Base-by-base conservation (phyloP, 2,329 filamentous ascomycete genomes). In the Fusarium graminum region DNA sequence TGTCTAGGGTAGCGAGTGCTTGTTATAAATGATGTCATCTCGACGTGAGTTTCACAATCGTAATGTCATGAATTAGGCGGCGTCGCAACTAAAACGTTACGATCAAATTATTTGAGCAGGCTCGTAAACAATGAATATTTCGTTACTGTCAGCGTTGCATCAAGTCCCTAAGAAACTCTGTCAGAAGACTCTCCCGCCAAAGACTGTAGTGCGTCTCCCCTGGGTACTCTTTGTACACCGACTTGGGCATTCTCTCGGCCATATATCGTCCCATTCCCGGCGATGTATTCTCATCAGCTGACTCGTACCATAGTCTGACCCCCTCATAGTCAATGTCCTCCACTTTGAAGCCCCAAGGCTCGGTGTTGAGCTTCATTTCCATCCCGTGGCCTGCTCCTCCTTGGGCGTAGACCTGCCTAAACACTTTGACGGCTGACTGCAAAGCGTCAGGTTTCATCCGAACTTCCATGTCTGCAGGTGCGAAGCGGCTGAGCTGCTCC, bases 231-330 rank as follows among this genome's bases (percentile, higher is more conserved):
- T 34, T 55, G 8, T 50, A 40, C 3, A 41, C 7, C 5, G 52
- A 30, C 34, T 79, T 32, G n/a, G n/a, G 36, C 16, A 61, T 16
- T 8, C 11, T 41, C 7, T 46, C 7, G 3, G 36, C 55, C 36
- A 53, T 60, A 3, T 54, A 60, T 4, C 17, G n/a, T 4, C 49
- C 49, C 17, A 60, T 60, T 14, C 6, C 29, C 16, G 50, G 50
- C 14, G 46, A 2, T 3, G 55, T 52, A 12, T 60, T 60, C n/a
- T 34, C 57, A 6, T 60, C 55, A 12, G 42, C 11, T 2, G 42
- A 29, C 2, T 40, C 57, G 16, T 60, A 44, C 40, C 45, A 53
- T 0, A 60, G 17, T 16, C 19, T 25, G 5, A 60, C n/a, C 2
- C 17, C 38, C 6, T 13, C 34, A 4, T 59, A 53, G 12, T 11